A percentile compares a stretch with the other conserved stretches of the same genome.
These are phyloP conservation scores for Marasmius sp. DNA, from an alignment of 1,284 basidiomycete species.

Conservation along the genomic window DNA sequence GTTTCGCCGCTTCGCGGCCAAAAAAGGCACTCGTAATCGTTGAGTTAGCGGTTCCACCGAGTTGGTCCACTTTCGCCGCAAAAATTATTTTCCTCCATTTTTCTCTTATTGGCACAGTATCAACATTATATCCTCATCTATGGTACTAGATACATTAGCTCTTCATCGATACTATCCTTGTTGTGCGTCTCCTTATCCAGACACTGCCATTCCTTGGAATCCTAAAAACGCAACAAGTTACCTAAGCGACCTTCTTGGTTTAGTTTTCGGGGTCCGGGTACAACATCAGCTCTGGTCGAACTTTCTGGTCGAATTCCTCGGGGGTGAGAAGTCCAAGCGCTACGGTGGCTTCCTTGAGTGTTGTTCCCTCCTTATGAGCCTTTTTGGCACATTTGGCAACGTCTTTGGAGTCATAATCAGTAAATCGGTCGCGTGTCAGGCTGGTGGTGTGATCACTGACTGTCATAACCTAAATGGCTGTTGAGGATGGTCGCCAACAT, in stretches of 20 bases:
- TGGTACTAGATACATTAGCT: neutral
- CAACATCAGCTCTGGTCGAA: constrained; percentile 91
- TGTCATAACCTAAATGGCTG: constrained; percentile 92
- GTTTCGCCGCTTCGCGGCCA: neutral
- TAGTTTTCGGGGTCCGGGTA: constrained; percentile 55
- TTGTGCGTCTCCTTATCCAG: neutral
- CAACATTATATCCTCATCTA: neutral
- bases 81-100: neutral
- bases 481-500: constrained; percentile 98
- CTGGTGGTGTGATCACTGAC: constrained; percentile 49
- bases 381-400: constrained; percentile 99
- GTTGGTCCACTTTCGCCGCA: neutral
- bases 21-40: neutral
- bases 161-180: neutral
- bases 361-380: constrained; percentile 97
- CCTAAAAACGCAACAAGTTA: neutral
- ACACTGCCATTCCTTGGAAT: neutral
- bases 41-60: neutral
- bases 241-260: neutral
- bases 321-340: constrained; percentile 82
- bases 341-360: constrained; percentile 93
- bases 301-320: constrained; percentile 95
- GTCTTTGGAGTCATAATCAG: constrained; percentile 48
- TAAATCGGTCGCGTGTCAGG: neutral
- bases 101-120: neutral